Evolutionary conservation across 1,139 yeast genomes (phyloP).

Genomic region (Torulaspora pretoriensis): DNA sequence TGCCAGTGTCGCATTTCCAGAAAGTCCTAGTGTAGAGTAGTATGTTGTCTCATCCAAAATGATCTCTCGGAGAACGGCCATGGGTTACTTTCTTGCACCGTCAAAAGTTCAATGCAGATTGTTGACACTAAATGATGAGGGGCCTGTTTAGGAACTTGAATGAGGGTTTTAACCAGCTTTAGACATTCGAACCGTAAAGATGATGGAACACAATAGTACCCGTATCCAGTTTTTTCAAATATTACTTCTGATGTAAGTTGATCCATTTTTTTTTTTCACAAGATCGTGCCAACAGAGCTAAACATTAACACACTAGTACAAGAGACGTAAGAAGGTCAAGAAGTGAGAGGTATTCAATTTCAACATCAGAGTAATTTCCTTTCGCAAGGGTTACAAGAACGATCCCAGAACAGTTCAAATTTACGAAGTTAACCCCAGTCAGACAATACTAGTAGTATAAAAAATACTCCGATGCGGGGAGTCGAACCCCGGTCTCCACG

Average conservation of each 20-base stretch:
- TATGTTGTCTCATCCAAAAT: slow-evolving; percentile 32
- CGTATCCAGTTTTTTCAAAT: too few species aligned
- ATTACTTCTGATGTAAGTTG: too few species aligned
- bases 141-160: not conserved
- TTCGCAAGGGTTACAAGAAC: too few species aligned
- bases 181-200: not conserved
- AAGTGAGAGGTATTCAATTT: too few species aligned
- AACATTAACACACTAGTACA: too few species aligned
- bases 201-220: not conserved
- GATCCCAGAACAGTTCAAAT: not conserved
- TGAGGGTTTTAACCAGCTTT: not conserved
- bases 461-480: slow-evolving; percentile 29
- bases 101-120: not conserved
- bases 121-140: not conserved
- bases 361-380: too few species aligned
- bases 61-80: slow-evolving; percentile 11
- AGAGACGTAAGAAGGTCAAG: too few species aligned
- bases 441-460: too few species aligned
- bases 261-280: too few species aligned
- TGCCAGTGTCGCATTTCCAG: slow-evolving; percentile 24
- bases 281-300: too few species aligned
- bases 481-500: slow-evolving; percentile 34
- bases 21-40: slow-evolving; percentile 31
- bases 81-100: not conserved
- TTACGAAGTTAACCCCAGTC: too few species aligned